A percentile compares a stretch with the other conserved stretches of the same genome.
These are phyloP conservation scores for Pythium chondricola DNA, from an alignment of 352 stramenopile genomes.

Conservation along the genomic window DNA sequence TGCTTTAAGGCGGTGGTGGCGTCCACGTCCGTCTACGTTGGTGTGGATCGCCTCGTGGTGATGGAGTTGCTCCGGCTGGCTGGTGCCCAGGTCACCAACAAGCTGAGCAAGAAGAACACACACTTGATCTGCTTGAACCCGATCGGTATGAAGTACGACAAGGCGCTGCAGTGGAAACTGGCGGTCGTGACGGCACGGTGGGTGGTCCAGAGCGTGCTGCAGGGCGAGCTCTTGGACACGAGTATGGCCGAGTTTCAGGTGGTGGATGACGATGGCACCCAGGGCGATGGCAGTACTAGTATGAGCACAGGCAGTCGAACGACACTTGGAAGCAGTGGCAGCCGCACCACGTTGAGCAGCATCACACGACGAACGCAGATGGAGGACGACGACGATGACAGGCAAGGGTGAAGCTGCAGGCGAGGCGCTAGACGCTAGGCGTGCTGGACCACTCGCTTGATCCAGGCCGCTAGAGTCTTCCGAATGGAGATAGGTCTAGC, in stretches of 20 bases:
- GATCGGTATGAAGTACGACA: constrained; percentile 58
- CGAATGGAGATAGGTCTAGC: too few relatives aligned
- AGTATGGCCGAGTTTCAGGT: constrained; percentile 19
- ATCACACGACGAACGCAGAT: too few relatives aligned
- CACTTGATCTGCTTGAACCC: constrained; percentile 52
- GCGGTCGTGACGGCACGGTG: constrained; percentile 54
- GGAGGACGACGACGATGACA: too few relatives aligned
- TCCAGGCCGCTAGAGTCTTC: too few relatives aligned
- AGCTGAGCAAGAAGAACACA: constrained; percentile 51
- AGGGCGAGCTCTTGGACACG: constrained; percentile 31
- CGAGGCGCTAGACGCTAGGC: too few relatives aligned
- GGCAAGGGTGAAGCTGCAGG: too few relatives aligned
- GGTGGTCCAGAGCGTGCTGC: constrained; percentile 57
- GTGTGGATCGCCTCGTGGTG: constrained; percentile 57
- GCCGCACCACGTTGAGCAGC: too few relatives aligned
- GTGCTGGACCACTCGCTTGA: too few relatives aligned
- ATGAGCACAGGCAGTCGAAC: too few relatives aligned
- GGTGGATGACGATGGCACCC: constrained; percentile 11
- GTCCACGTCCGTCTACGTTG: constrained; percentile 55
- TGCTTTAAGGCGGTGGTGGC: constrained; percentile 45
- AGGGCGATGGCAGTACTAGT: too few relatives aligned
- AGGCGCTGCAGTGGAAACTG: constrained; percentile 45
- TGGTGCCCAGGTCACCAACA: constrained; percentile 42
- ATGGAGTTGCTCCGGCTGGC: constrained; percentile 46
- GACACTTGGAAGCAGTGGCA: too few relatives aligned